Evolutionary conservation across 106 monocot species (phyloP).

Genomic region (Vanilla planifolia): DNA sequence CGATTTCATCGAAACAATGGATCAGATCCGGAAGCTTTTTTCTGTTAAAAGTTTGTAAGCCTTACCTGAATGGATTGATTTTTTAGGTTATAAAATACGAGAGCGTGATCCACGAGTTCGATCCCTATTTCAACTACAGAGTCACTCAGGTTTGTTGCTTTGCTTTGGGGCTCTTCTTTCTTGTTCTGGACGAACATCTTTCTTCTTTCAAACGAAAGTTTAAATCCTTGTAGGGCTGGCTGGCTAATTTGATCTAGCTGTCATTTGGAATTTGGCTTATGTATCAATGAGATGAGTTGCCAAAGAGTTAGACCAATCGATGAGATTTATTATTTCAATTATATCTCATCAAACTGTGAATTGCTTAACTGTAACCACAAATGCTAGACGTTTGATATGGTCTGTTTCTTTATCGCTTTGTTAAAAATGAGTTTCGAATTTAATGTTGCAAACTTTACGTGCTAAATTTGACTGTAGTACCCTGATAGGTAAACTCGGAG

Average conservation of each 20-base stretch:
- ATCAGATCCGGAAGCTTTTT: slow-evolving; percentile 1
- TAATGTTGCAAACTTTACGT: no score
- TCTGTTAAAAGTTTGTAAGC: neutral
- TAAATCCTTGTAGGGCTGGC: neutral
- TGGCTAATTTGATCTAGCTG: neutral
- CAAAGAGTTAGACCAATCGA: no score
- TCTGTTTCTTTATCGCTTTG: no score
- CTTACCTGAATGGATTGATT: neutral
- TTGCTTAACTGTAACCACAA: no score
- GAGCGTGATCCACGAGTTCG: slow-evolving; percentile 99
- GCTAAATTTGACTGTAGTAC: no score
- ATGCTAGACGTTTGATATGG: no score
- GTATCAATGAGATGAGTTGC: neutral
- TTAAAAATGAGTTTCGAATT: no score
- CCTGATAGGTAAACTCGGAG: no score
- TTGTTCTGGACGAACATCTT: neutral
- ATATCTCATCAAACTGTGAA: no score
- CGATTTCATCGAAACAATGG: slow-evolving; percentile 1
- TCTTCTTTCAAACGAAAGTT: neutral
- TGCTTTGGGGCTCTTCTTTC: neutral
- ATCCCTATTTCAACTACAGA: slow-evolving; percentile 99
- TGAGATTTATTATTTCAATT: no score
- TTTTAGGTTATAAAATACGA: slow-evolving; percentile 94
- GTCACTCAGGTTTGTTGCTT: slow-evolving; percentile 75
- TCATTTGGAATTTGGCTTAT: neutral